These are phyloP conservation scores for Auriculariales sp. DNA, from an alignment of 768 basidiomycete genomes.

Conservation along the genomic window DNA sequence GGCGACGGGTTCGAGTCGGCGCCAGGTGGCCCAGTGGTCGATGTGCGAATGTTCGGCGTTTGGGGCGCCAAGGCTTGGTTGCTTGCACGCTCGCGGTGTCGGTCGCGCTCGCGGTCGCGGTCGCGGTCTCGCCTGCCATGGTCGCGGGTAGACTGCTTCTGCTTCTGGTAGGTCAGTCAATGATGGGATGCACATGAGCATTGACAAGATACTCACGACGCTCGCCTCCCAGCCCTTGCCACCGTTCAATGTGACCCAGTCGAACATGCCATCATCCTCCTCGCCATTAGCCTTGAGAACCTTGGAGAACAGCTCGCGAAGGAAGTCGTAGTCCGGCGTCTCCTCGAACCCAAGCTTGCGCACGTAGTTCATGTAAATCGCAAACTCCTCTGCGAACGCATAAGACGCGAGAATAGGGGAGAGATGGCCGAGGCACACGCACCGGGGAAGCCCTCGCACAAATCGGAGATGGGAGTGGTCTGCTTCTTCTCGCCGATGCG, in stretches of 20 bases:
- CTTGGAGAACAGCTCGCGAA: slow-evolving; percentile 87
- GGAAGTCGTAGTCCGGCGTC: slow-evolving; percentile 93
- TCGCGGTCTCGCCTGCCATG: slow-evolving; percentile 23
- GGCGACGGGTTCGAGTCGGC: background rate
- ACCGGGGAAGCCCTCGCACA: slow-evolving; percentile 97
- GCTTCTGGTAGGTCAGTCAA: slow-evolving; percentile 31
- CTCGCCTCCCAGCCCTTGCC: slow-evolving; percentile 94
- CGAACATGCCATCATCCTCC: slow-evolving; percentile 81
- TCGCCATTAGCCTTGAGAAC: slow-evolving; percentile 80
- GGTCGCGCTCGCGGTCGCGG: slow-evolving; percentile 2
- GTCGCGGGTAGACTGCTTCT: slow-evolving; percentile 23
- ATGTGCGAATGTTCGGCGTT: background rate
- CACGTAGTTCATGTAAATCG: slow-evolving; percentile 98
- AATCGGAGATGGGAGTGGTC: slow-evolving; percentile 75
- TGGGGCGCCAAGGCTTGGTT: background rate
- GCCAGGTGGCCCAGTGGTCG: background rate
- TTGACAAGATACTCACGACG: slow-evolving; percentile 37
- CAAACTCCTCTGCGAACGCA: slow-evolving; percentile 68
- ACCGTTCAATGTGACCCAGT: slow-evolving; percentile 91
- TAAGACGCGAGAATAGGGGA: too few species aligned
- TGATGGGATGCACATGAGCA: slow-evolving; percentile 11
- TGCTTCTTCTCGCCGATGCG: slow-evolving; percentile 99
- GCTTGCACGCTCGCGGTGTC: slow-evolving; percentile 20
- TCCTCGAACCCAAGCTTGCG: slow-evolving; percentile 98
- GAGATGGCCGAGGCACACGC: slow-evolving; percentile 14